Evolutionary conservation across 2,329 filamentous ascomycete species (phyloP), one percentile per base, ranked within the genome.

Genomic region (Xylaria arbuscula): DNA sequence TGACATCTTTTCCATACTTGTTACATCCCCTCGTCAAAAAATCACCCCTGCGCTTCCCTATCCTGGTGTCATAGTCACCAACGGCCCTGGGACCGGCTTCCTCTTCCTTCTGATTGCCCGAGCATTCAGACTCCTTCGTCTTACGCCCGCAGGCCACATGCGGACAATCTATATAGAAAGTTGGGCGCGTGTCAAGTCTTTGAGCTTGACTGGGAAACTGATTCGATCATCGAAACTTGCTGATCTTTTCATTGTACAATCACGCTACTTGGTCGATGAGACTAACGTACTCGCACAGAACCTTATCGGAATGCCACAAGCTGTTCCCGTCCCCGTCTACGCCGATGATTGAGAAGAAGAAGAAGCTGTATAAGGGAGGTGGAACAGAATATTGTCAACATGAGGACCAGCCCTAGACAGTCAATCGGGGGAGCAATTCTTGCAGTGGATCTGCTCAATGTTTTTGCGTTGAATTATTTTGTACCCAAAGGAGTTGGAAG

Each of bases 91-190:
- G 0, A 97, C 93, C 0, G 93, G 91, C 0, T 93, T 97, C 69
- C 90, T 97, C 42, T 84, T 97, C 56, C 86, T 84, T 1, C 61
- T 88, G 1, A 81, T 82, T 0, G 86, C 84, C 0, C 83, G 86
- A 47, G 1, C 82, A 0, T 74, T 89, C 56, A 87, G 85, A 74
- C 68, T 88, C 11, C 72, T 83, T 40, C 81, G 73, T 62, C 10
- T 83, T 6, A 81, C 82, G 32, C 85, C 85, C 0, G 78, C 83
- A 22, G 81, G 84, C 34, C 86, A 86, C 71, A 90, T 95, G 82
- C 88, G 89, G 70, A 90, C 92, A 10, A 84, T 98, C 15, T 99
- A 96, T 78, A 88, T 98, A 34, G 96, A 99, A 83, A 96, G 92
- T 22, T 98, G 94, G 91, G 95, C 96, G 2, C 87, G 96, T 17